These are phyloP conservation scores for Penicillium sp. DNA, from an alignment of 2,329 filamentous ascomycete species.

Conservation along the genomic window DNA sequence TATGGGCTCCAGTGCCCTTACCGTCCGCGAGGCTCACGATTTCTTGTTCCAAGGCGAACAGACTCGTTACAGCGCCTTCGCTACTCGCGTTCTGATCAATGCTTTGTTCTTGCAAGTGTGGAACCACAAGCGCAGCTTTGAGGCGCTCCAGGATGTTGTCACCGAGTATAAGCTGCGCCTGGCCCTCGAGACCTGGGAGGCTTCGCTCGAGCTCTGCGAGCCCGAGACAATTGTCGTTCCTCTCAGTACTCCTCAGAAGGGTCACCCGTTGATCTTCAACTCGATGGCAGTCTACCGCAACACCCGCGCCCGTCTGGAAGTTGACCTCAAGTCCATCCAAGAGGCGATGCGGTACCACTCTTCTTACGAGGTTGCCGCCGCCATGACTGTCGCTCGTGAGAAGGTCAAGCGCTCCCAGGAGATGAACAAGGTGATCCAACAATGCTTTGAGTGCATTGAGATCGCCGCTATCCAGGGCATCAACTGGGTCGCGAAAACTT, in stretches of 20 bases:
- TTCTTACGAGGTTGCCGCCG: constrained; percentile 92
- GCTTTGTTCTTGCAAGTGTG: constrained; percentile 97
- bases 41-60: constrained; percentile 92
- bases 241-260: constrained; percentile 90
- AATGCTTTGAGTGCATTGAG: constrained; percentile 97
- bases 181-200: constrained; percentile 98
- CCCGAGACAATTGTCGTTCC: constrained; percentile 86
- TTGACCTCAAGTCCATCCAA: constrained; percentile 93
- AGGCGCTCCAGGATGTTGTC: constrained; percentile 93
- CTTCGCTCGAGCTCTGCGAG: constrained; percentile 89
- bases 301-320: constrained; percentile 85
- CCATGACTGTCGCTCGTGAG: constrained; percentile 92
- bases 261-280: constrained; percentile 96
- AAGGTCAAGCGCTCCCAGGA: constrained; percentile 92
- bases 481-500: constrained; percentile 96
- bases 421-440: constrained; percentile 98
- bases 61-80: constrained; percentile 92
- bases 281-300: constrained; percentile 97
- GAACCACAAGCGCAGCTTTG: constrained; percentile 98
- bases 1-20: constrained; percentile 70
- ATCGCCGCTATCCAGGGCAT: constrained; percentile 92
- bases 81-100: constrained; percentile 97
- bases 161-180: constrained; percentile 97
- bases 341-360: constrained; percentile 97
- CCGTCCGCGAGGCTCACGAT: constrained; percentile 92